These are phyloP conservation scores for Ascochyta lentis DNA, from an alignment of 2,329 filamentous ascomycete species.

Conservation along the genomic window DNA sequence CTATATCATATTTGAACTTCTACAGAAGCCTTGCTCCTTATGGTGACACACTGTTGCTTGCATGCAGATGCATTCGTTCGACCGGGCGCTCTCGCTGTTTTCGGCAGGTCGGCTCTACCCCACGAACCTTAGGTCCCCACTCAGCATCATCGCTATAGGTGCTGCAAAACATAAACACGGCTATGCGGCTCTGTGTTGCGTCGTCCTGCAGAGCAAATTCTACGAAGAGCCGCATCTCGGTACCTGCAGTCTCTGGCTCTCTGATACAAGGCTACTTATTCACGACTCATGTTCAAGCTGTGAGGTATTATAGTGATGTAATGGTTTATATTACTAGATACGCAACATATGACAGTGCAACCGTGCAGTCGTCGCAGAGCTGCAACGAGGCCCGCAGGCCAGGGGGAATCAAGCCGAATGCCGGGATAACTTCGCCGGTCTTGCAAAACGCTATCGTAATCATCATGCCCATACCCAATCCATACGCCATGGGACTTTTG, in stretches of 20 bases:
- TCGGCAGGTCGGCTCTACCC: constrained; percentile 14
- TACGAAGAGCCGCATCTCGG: constrained; percentile 3
- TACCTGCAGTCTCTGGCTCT: not conserved
- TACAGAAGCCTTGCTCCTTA: not conserved
- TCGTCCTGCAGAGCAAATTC: constrained; percentile 1
- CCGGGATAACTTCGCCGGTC: constrained; percentile 16
- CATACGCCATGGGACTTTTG: constrained; percentile 15
- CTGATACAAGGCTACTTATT: not conserved
- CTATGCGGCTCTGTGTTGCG: constrained; percentile 15
- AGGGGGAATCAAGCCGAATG: constrained; percentile 19
- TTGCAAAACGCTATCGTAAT: constrained; percentile 27
- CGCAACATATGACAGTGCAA: not conserved
- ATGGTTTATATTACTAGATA: constrained; percentile 9
- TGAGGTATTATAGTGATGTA: constrained; percentile 1
- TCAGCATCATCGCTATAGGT: constrained; percentile 2
- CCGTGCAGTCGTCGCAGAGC: constrained; percentile 9
- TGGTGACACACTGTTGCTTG: not conserved
- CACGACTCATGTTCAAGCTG: not conserved
- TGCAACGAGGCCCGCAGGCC: constrained; percentile 13
- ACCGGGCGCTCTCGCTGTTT: constrained; percentile 1
- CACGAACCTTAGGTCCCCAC: constrained; percentile 7
- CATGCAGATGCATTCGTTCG: constrained; percentile 2
- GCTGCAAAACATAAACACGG: constrained; percentile 5
- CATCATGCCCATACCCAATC: constrained; percentile 22
- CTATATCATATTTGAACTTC: not conserved